Base-by-base conservation (phyloP, 2,329 filamentous ascomycete species). In the Beauveria pseudobassiana region DNA sequence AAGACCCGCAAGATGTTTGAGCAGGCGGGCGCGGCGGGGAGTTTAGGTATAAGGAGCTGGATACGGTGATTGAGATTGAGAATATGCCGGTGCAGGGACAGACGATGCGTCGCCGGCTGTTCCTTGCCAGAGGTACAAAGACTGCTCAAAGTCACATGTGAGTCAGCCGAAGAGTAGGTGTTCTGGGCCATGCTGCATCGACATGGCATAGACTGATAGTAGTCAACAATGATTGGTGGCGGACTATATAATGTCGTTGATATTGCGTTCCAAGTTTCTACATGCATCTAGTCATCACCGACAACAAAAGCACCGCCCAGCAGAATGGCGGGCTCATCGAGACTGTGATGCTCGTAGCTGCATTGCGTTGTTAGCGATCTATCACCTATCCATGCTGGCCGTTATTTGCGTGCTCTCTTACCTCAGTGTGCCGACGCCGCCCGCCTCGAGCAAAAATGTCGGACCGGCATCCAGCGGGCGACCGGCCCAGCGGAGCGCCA, bases 401-500 rank as follows among this genome's bases (percentile, higher is more conserved):
- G 5, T 5, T 51, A 12, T 34, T 20, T 42, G 12, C 77, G 34
- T 16, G 34, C 14, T 38, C 34, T 38, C 34, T 70, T 69, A 88
- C 87, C 88, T 93, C 67, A 96, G 72, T 2, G 89, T 90, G 0
- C 89, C 90, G 1, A 95, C 87, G 66, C 90, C 91, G n/a, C 91
- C 91, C 6, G 91, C 89, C 73, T 97, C 93, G n/a, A 97, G 77
- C 64, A 96, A 79, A 71, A 97, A 86, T 6, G 87, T 84, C 45
- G 91, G 89, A 8, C 89, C 91, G 55, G 91, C 87, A 60, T 85
- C 82, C 63, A 97, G 78, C 14, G 84, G 80, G 76, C 89, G 89
- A 0, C 86, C 85, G 0, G 87, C 82, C 93, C 93, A 97, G 38
- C 92, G 82, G 79, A 93, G 90, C 7, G 93, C 92, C 72, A 97